Evolutionary conservation across 1,139 yeast species (phyloP), one percentile per base, ranked within the genome.

Genomic region (Zygotorulaspora mrakii): DNA sequence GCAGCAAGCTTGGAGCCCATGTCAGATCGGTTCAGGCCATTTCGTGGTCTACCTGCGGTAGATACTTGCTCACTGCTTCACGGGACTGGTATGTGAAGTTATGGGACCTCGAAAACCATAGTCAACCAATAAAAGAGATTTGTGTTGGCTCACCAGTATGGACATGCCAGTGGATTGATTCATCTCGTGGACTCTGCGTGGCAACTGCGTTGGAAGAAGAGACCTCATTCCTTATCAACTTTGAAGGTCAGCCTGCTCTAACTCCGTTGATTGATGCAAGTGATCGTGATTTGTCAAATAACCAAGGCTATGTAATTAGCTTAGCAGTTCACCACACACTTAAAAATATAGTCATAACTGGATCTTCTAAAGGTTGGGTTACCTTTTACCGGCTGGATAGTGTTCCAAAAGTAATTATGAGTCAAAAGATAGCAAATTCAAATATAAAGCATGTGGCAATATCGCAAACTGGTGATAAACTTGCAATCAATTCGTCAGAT

Each of bases 401-500:
- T 37, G 53, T 31, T 46, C 57, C 65, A 6, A 45, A 61, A 29
- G 61, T 75, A 10, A 64, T 81, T 1, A 71, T 70, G 46, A 69
- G 77, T 5, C 65, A 72, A 30, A 78, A 79, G 51, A 59, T 85
- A 18, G 74, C 91, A 33, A 72, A 75, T 40, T 72, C 91, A 20
- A 84, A 82, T 54, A 81, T 89, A 46, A 87, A 87, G 55, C 78
- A 79, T 52, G 67, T 89, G 27, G 69, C 74, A 4, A 65, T 87
- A 12, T 78, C 91, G 3, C 69, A 77, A 5, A 76, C 77, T 47
- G 94, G 91, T 1, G 64, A 79, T 18, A 79, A 78, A 52, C 53
- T 89, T 42, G 94, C 87, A 1, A 70, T 86, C 35, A 89, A 88
- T 57, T 75, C 91, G 7, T 77, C 94, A 3, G 98, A 89, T 64